A percentile compares a stretch with the other conserved stretches of the same genome.
phyloP scores from a whole-genome alignment of 2,329 filamentous ascomycete species.

The Cercospora beticola region DNA sequence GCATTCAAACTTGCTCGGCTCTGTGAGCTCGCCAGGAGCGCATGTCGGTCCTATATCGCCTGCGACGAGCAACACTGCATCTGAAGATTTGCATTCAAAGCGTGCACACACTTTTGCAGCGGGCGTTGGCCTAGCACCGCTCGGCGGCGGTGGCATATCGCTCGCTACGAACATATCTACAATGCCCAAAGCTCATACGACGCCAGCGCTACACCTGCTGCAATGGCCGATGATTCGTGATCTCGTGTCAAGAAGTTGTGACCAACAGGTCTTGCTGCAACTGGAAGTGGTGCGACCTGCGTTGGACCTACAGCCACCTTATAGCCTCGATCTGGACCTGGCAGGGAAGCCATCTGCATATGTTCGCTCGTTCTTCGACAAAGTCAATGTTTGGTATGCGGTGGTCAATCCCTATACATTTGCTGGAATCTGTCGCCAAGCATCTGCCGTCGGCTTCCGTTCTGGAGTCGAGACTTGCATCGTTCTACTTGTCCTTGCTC shows the following conservation, averaged over 20 bases:
- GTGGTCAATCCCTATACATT: constrained; percentile 82
- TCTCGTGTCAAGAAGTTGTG: constrained; percentile 72
- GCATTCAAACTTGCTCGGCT: constrained; percentile 63
- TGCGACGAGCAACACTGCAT: constrained; percentile 51
- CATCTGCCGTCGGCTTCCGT: constrained; percentile 71
- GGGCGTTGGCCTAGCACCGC: constrained; percentile 41
- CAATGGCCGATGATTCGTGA: constrained; percentile 80
- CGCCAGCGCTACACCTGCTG: constrained; percentile 72
- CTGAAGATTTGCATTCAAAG: constrained; percentile 43
- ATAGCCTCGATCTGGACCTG: constrained; percentile 27
- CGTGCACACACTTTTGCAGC: constrained; percentile 39
- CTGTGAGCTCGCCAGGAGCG: constrained; percentile 6
- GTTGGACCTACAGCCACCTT: constrained; percentile 60
- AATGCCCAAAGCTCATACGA: constrained; percentile 83
- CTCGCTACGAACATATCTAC: constrained; percentile 74
- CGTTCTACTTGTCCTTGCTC: constrained; percentile 72
- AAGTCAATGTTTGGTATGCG: constrained; percentile 82
- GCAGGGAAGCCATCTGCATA: constrained; percentile 60
- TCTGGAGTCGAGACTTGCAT: constrained; percentile 81
- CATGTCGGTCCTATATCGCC: constrained; percentile 31
- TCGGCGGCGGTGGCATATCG: constrained; percentile 65
- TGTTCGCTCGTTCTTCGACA: constrained; percentile 75
- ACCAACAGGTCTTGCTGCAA: constrained; percentile 77
- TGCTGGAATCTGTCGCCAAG: constrained; percentile 71
- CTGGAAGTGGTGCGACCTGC: constrained; percentile 77